Evolutionary conservation across 2,329 filamentous ascomycete species (phyloP).

Genomic region (Aspergillus fumigatus): DNA sequence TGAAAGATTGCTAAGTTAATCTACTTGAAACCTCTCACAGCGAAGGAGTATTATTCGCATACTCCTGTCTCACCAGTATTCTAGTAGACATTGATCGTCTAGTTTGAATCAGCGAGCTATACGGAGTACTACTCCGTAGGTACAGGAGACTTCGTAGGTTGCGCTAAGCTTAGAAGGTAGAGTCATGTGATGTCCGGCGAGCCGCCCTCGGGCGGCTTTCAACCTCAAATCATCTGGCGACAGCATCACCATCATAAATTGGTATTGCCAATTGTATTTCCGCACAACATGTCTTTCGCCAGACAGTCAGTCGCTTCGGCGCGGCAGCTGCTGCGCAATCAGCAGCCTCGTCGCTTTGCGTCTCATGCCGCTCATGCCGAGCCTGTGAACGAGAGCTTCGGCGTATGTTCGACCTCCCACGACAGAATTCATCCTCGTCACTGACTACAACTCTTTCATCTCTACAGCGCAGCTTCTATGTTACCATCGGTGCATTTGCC

Average conservation of each 20-base stretch:
- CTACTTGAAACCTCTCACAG: not conserved
- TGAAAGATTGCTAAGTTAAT: not conserved
- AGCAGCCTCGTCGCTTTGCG: constrained; percentile 42
- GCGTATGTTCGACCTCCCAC: constrained; percentile 33
- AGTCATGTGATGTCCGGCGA: constrained; percentile 14
- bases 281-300: constrained; percentile 39
- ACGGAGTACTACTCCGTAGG: too few species aligned
- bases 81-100: not conserved
- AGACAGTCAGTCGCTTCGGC: constrained; percentile 36
- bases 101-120: too few species aligned
- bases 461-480: constrained; percentile 45
- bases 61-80: not conserved
- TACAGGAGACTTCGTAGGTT: too few species aligned
- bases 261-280: constrained; percentile 27
- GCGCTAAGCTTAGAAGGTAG: constrained; percentile 7
- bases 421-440: not conserved
- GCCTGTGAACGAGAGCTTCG: constrained; percentile 44
- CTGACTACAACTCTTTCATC: constrained; percentile 15
- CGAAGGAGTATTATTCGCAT: not conserved
- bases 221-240: constrained; percentile 21
- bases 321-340: constrained; percentile 36
- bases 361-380: constrained; percentile 40
- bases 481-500: constrained; percentile 41
- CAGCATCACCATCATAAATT: constrained; percentile 25
- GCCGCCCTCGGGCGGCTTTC: constrained; percentile 11